These are phyloP conservation scores for Dictyostelium purpureum DNA, from an alignment of 78 protist genomes.

Conservation along the genomic window DNA sequence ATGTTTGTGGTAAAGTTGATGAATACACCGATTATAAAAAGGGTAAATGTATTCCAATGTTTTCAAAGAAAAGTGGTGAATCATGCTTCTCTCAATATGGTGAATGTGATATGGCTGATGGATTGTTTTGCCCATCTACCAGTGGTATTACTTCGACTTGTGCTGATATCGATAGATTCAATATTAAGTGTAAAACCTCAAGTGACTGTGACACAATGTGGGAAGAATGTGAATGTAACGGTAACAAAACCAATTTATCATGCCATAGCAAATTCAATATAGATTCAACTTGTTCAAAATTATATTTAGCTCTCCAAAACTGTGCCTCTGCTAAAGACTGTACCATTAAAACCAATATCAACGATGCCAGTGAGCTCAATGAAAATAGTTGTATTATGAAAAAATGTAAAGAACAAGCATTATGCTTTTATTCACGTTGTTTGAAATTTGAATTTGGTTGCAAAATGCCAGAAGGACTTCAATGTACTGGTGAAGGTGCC, in stretches of 20 bases:
- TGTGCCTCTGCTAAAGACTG: not conserved
- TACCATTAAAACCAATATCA: not conserved
- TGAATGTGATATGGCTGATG: slow-evolving; percentile 33
- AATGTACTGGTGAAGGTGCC: not conserved
- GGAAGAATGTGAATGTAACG: slow-evolving; percentile 15
- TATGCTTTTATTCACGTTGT: slow-evolving; percentile 29
- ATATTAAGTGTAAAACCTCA: not conserved
- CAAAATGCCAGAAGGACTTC: not conserved
- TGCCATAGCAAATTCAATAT: not conserved
- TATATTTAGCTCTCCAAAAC: not conserved
- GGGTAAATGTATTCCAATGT: slow-evolving; percentile 25
- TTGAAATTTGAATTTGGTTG: slow-evolving; percentile 15
- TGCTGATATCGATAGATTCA: not conserved
- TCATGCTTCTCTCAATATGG: slow-evolving; percentile 44
- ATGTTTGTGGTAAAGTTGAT: slow-evolving; percentile 2
- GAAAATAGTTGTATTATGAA: not conserved
- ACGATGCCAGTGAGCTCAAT: not conserved
- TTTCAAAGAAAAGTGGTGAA: not conserved
- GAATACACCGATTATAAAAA: not conserved
- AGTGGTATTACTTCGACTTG: not conserved
- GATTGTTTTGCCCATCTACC: slow-evolving; percentile 10
- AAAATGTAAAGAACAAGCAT: not conserved
- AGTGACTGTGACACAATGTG: slow-evolving; percentile 29
- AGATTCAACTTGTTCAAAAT: not conserved
- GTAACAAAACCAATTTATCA: not conserved